Evolutionary conservation across 805 yeast species (phyloP).

Genomic region (Saturnispora mendoncae): DNA sequence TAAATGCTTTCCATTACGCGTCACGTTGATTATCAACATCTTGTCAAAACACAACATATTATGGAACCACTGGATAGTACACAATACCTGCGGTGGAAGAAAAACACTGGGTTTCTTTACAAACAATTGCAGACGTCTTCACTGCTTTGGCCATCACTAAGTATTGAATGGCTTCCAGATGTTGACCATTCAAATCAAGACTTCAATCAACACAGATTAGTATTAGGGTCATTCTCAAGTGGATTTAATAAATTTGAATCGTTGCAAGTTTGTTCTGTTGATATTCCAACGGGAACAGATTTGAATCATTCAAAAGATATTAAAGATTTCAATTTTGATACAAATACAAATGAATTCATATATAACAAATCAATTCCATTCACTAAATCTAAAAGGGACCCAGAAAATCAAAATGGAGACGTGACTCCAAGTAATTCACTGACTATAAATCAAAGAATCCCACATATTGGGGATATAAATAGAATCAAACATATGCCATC

Average conservation of each 20-base stretch:
- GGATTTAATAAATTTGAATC: slow-evolving; percentile 32
- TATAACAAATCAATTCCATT: slow-evolving; percentile 12
- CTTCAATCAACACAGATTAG: slow-evolving; percentile 31
- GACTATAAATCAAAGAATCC: slow-evolving; percentile 44
- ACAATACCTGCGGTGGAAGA: slow-evolving; percentile 48
- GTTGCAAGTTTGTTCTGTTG: slow-evolving; percentile 14
- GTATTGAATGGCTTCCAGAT: slow-evolving; percentile 59
- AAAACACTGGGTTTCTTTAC: slow-evolving; percentile 48
- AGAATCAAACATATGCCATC: slow-evolving; percentile 70
- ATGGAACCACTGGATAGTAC: not conserved
- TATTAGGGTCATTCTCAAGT: slow-evolving; percentile 58
- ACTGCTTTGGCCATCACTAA: slow-evolving; percentile 56
- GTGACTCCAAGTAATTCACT: slow-evolving; percentile 13
- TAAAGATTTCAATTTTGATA: slow-evolving; percentile 29
- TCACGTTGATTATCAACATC: not conserved
- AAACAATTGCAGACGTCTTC: slow-evolving; percentile 44
- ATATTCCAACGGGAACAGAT: not conserved
- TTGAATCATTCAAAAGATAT: not conserved
- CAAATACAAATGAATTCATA: slow-evolving; percentile 28
- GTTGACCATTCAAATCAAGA: slow-evolving; percentile 28
- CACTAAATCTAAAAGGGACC: slow-evolving; percentile 1
- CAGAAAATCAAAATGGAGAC: not conserved
- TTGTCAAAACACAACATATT: not conserved
- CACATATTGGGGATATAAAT: slow-evolving; percentile 65
- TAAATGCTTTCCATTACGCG: not conserved